phyloP scores from a whole-genome alignment of 2,329 filamentous ascomycete genomes.

The Monilinia fructicola region DNA sequence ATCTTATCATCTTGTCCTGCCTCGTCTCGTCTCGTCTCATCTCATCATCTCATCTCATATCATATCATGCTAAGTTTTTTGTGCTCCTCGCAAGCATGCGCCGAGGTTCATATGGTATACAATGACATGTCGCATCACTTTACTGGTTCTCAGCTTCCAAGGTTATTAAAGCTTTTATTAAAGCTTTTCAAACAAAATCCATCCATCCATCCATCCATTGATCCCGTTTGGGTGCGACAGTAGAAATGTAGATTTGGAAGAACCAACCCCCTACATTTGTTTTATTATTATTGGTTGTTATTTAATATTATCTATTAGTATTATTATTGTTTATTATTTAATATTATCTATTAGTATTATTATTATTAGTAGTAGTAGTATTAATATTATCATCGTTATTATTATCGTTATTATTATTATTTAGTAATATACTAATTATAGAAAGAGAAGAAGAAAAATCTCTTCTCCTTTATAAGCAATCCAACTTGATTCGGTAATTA shows the following conservation, averaged over 20 bases:
- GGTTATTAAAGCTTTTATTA: background rate
- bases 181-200: background rate
- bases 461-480: background rate
- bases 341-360: no score
- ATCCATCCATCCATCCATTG: background rate
- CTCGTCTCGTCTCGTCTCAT: background rate
- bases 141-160: background rate
- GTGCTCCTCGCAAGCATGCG: constrained; percentile 3
- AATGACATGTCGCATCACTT: constrained; percentile 8
- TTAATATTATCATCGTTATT: no score
- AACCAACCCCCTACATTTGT: no score
- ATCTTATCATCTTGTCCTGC: no score
- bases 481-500: background rate
- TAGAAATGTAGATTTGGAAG: no score
- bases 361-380: no score
- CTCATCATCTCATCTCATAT: constrained; percentile 17
- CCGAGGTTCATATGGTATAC: background rate
- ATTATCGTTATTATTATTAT: no score
- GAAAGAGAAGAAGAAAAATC: background rate
- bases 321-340: no score
- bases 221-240: background rate
- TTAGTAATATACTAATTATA: no score
- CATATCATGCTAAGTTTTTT: background rate
- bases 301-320: no score
- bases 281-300: no score